Conservation (phyloP, 73 alveolate species). For the Paramecium caudatum region DNA sequence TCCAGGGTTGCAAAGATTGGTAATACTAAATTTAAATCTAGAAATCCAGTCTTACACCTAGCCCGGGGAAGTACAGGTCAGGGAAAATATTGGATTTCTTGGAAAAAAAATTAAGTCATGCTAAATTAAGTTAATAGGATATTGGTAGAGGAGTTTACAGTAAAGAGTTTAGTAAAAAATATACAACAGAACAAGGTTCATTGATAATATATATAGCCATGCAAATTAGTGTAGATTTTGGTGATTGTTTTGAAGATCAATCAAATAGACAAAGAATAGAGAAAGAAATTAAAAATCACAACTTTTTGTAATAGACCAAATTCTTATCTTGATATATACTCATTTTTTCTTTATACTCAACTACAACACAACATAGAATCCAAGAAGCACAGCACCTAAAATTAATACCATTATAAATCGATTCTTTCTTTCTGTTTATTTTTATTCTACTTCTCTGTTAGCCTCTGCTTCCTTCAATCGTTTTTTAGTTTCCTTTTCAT, state of each 20-base stretch:
- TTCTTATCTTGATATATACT: neutral
- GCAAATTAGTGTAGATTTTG: constrained; percentile 19
- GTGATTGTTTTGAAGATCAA: too few species aligned
- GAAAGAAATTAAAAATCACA: constrained; percentile 1
- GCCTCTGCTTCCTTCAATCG: neutral
- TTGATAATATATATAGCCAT: too few species aligned
- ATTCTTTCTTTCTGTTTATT: neutral
- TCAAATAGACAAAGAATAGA: too few species aligned
- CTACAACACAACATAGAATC: neutral
- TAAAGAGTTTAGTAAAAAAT: constrained; percentile 8
- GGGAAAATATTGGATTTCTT: constrained; percentile 58
- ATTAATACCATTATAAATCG: neutral
- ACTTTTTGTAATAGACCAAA: neutral
- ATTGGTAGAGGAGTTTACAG: constrained; percentile 16
- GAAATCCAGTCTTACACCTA: constrained; percentile 60
- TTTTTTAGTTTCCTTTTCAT: constrained; percentile 4
- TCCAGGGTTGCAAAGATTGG: constrained; percentile 30
- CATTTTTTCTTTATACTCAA: neutral
- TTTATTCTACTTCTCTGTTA: neutral
- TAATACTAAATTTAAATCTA: neutral
- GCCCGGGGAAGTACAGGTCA: constrained; percentile 64
- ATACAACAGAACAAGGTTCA: neutral
- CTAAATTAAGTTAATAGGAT: constrained; percentile 11
- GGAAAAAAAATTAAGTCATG: constrained; percentile 55
- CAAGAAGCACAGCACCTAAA: neutral